Percentiles rank a stretch among this genome's conserved stretches.
phyloP scores from a whole-genome alignment of 2,329 filamentous ascomycete genomes.

The Cercospora janseana region DNA sequence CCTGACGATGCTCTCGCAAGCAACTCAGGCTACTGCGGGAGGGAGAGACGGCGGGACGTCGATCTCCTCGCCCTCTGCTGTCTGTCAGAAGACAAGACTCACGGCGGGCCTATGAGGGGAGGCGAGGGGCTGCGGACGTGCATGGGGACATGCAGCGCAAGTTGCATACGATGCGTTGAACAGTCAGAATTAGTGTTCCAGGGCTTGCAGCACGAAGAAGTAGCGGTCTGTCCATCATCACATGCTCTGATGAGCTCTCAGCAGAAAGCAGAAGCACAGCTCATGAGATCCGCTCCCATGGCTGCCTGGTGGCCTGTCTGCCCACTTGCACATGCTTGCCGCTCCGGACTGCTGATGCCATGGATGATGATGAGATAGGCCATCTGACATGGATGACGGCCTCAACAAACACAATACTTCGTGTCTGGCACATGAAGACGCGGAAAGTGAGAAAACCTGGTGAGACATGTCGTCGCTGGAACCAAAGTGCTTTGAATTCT shows the following conservation, averaged over 20 bases:
- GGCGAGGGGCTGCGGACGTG: slow-evolving; percentile 1
- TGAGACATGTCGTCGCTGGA: slow-evolving; percentile 1
- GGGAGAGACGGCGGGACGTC: background rate
- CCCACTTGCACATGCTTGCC: background rate
- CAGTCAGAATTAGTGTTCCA: slow-evolving; percentile 5
- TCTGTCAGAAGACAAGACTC: slow-evolving; percentile 1
- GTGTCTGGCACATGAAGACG: background rate
- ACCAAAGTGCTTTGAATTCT: background rate
- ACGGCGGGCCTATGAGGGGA: slow-evolving; percentile 7
- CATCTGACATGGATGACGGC: background rate
- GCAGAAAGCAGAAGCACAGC: no score
- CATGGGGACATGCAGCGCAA: slow-evolving; percentile 10
- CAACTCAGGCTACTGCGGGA: background rate
- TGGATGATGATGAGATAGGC: background rate
- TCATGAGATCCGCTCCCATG: no score
- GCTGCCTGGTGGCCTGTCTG: background rate
- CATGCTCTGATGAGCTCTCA: slow-evolving; percentile 4
- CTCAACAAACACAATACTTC: background rate
- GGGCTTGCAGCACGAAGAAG: background rate
- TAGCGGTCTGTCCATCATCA: slow-evolving; percentile 1
- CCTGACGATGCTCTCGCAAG: no score
- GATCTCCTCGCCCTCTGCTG: background rate
- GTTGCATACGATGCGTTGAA: slow-evolving; percentile 3
- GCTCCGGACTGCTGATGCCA: slow-evolving; percentile 4
- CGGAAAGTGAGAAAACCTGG: background rate